phyloP scores from a whole-genome alignment of 176 grass and related monocot genomes.

The Eragrostis curvula region DNA sequence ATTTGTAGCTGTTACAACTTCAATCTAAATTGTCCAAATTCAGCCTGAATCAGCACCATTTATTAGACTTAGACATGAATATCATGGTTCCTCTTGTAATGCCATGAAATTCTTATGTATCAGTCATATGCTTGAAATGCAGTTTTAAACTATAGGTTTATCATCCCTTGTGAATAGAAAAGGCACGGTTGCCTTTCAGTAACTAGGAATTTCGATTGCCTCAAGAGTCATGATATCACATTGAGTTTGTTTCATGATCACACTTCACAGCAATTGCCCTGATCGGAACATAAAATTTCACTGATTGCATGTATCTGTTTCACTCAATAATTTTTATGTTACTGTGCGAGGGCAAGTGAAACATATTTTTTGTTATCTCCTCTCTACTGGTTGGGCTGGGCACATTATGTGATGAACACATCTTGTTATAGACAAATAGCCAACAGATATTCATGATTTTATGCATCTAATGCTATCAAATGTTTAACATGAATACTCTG shows the following conservation, averaged over 20 bases:
- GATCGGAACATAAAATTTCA: neutral
- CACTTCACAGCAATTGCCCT: neutral
- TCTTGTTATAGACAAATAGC: neutral
- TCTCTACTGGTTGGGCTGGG: neutral
- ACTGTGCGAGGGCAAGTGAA: neutral
- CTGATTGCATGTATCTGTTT: neutral
- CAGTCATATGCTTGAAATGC: neutral
- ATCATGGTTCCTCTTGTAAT: neutral
- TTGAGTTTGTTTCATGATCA: neutral
- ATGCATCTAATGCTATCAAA: neutral
- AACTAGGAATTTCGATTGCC: neutral
- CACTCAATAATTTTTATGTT: neutral
- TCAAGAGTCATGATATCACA: neutral
- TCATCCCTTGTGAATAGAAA: neutral
- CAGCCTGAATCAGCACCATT: neutral
- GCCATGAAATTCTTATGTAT: neutral
- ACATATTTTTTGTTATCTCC: neutral
- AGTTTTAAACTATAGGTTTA: neutral
- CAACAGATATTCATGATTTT: neutral
- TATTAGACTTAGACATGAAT: neutral
- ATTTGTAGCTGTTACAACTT: slow-evolving; percentile 6
- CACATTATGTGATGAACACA: neutral
- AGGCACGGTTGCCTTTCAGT: neutral
- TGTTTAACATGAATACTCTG: slow-evolving; percentile 6
- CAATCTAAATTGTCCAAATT: neutral